These are phyloP conservation scores for Pythium oligandrum DNA, from an alignment of 352 stramenopile genomes.

Conservation along the genomic window DNA sequence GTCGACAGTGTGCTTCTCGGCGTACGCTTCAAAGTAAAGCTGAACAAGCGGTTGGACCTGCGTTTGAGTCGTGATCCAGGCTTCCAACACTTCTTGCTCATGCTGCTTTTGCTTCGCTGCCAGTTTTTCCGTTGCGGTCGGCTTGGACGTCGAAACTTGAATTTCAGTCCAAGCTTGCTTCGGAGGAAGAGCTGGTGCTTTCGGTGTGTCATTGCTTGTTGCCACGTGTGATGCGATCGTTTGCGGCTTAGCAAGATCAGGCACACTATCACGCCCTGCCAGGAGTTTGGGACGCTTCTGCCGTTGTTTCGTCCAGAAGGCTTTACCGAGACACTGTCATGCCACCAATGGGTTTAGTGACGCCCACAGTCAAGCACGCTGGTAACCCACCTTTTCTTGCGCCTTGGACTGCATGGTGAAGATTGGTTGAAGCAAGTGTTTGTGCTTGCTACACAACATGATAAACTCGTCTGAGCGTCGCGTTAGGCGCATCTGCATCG, in stretches of 20 bases:
- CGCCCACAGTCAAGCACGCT: too few species aligned
- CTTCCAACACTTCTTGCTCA: slow-evolving; percentile 11
- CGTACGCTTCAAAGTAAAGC: slow-evolving; percentile 11
- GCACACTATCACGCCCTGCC: slow-evolving; percentile 20
- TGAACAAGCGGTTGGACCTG: slow-evolving; percentile 10
- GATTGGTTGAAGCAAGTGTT: slow-evolving; percentile 33
- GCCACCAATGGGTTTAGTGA: too few species aligned
- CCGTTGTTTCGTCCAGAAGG: slow-evolving; percentile 30
- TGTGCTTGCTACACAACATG: slow-evolving; percentile 30
- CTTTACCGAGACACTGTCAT: slow-evolving; percentile 26
- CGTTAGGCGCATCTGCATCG: background rate
- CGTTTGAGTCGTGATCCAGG: slow-evolving; percentile 11
- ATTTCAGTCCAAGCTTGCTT: too few species aligned
- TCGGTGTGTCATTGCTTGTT: background rate
- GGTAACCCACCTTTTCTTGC: slow-evolving; percentile 18
- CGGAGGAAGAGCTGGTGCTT: too few species aligned
- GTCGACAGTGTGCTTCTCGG: slow-evolving; percentile 12
- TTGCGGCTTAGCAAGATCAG: slow-evolving; percentile 15
- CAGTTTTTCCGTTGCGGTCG: slow-evolving; percentile 17
- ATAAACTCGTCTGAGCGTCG: slow-evolving; percentile 32
- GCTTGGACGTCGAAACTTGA: background rate
- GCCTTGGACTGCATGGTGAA: slow-evolving; percentile 27
- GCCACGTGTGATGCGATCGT: background rate
- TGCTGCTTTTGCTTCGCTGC: slow-evolving; percentile 13
- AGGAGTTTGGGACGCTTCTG: slow-evolving; percentile 29